Evolutionary conservation across 352 stramenopile genomes (phyloP).

Genomic region (Pythium sukuiense): DNA sequence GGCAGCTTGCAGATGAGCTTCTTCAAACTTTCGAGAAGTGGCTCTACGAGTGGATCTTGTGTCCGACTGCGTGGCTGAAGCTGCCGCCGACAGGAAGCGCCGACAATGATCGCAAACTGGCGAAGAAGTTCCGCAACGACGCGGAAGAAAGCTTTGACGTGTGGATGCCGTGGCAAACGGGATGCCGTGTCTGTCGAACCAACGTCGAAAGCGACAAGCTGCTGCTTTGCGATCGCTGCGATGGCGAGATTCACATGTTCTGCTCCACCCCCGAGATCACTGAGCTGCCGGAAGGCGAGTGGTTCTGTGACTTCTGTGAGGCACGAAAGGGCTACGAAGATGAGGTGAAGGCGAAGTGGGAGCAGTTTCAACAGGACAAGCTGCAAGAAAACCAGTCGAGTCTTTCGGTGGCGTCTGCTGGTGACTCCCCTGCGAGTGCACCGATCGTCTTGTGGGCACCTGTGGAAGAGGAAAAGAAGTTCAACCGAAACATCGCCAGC

Average conservation of each 20-base stretch:
- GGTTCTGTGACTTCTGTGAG: conserved; percentile 79
- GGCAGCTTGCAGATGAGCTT: conserved; percentile 64
- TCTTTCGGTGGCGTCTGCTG: background rate
- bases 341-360: conserved; percentile 14
- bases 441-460: conserved; percentile 56
- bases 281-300: conserved; percentile 74
- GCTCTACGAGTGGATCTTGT: conserved; percentile 85
- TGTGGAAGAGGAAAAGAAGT: conserved; percentile 66
- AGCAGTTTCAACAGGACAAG: conserved; percentile 2
- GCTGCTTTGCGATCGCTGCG: conserved; percentile 84
- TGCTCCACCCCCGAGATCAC: conserved; percentile 73
- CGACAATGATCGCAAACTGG: conserved; percentile 46
- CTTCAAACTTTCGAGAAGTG: conserved; percentile 84
- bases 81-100: conserved; percentile 49
- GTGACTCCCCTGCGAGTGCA: conserved; percentile 7
- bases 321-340: conserved; percentile 53
- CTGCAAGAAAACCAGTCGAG: background rate
- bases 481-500: conserved; percentile 49
- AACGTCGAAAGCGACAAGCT: conserved; percentile 79
- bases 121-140: conserved; percentile 62
- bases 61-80: conserved; percentile 78
- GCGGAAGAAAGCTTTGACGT: conserved; percentile 64
- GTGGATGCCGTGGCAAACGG: conserved; percentile 77
- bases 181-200: conserved; percentile 75
- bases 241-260: conserved; percentile 87